Conservation (phyloP, 1,139 yeast genomes). For the Pichia sp. region DNA sequence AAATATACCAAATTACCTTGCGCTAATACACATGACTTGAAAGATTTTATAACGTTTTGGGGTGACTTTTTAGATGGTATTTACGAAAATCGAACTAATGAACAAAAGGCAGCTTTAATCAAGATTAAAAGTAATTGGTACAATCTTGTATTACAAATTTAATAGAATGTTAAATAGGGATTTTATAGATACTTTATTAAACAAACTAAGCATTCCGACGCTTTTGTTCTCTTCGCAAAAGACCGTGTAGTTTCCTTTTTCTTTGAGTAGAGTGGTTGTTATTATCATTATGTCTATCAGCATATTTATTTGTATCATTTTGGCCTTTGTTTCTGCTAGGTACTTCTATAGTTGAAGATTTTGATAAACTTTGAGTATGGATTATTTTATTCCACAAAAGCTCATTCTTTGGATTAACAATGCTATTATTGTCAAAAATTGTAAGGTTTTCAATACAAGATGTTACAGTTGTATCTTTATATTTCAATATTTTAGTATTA, state of each 20-base stretch:
- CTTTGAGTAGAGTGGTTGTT: background rate
- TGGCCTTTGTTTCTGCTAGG: background rate
- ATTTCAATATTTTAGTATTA: slow-evolving; percentile 1
- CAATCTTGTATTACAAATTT: background rate
- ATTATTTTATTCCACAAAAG: background rate
- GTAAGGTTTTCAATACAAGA: background rate
- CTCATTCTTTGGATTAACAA: background rate
- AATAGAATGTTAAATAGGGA: too few relatives aligned
- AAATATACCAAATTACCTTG: slow-evolving; percentile 29
- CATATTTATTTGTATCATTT: background rate
- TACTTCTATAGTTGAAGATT: too few relatives aligned
- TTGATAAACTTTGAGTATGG: background rate
- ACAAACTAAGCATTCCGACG: too few relatives aligned
- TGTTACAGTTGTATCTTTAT: background rate
- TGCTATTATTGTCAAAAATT: background rate
- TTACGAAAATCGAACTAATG: slow-evolving; percentile 11
- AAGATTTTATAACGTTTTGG: slow-evolving; percentile 49
- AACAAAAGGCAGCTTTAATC: slow-evolving; percentile 10
- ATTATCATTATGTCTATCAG: background rate
- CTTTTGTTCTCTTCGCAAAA: slow-evolving; percentile 3
- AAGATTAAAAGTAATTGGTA: slow-evolving; percentile 14
- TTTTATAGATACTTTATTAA: too few relatives aligned
- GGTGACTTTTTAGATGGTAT: slow-evolving; percentile 20
- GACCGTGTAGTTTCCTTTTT: slow-evolving; percentile 10
- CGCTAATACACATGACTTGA: slow-evolving; percentile 25